A percentile compares a stretch with the other conserved stretches of the same genome.
phyloP scores from a whole-genome alignment of 2,329 filamentous ascomycete species.

The Fusarium sp. region DNA sequence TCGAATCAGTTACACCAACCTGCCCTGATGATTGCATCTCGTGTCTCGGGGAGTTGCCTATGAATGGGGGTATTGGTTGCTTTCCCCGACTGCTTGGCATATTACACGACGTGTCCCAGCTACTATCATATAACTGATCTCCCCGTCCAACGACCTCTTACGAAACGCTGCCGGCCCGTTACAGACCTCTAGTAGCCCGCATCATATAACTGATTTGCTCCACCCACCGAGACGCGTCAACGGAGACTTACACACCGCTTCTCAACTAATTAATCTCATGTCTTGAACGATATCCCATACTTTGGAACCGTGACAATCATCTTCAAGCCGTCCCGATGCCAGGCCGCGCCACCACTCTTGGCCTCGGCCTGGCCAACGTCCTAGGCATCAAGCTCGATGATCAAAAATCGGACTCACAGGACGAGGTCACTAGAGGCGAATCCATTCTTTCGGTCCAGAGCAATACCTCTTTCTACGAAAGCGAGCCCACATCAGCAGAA shows the following conservation, averaged over 20 bases:
- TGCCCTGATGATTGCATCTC: conserved; percentile 19
- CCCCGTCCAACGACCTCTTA: neutral
- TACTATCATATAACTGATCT: neutral
- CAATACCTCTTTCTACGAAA: conserved; percentile 84
- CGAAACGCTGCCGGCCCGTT: neutral
- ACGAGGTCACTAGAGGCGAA: conserved; percentile 80
- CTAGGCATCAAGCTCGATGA: conserved; percentile 85
- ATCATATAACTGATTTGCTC: neutral
- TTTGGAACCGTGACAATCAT: neutral
- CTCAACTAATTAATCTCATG: neutral
- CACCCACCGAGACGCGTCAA: neutral
- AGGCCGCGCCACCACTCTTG: conserved; percentile 64
- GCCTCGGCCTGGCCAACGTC: conserved; percentile 80
- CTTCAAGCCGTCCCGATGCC: conserved; percentile 21
- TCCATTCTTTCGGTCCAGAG: conserved; percentile 81
- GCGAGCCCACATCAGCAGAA: conserved; percentile 80
- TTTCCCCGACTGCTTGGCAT: neutral
- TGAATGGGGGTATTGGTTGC: neutral
- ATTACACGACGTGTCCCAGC: neutral
- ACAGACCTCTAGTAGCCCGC: neutral
- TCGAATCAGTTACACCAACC: conserved; percentile 9
- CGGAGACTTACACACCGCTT: neutral
- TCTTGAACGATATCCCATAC: neutral
- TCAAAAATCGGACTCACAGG: conserved; percentile 56
- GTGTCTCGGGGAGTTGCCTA: neutral